Conservation (phyloP, 192 early-diverging fungal species). For the Podila minutissima region DNA sequence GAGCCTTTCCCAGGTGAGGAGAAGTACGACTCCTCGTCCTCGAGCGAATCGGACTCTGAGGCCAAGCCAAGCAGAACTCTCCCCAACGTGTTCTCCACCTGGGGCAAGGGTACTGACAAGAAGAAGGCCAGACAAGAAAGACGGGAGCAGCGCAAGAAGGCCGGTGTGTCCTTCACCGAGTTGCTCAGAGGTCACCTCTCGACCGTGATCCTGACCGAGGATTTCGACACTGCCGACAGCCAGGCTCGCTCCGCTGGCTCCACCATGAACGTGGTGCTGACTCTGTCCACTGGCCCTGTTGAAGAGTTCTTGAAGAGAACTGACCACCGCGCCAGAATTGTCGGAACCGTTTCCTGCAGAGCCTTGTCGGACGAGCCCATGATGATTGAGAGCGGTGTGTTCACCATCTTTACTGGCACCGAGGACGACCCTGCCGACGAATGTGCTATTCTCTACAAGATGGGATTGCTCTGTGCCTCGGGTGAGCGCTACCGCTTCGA, state of each 20-base stretch:
- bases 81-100: slow-evolving; percentile 22
- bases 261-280: slow-evolving; percentile 47
- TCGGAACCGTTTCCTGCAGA: slow-evolving; percentile 56
- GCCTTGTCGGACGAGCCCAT: slow-evolving; percentile 58
- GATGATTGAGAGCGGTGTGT: slow-evolving; percentile 50
- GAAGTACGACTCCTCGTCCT: not conserved
- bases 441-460: slow-evolving; percentile 46
- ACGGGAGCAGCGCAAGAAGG: slow-evolving; percentile 17
- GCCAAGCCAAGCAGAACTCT: slow-evolving; percentile 6
- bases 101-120: slow-evolving; percentile 3
- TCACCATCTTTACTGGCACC: slow-evolving; percentile 43
- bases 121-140: slow-evolving; percentile 6
- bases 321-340: slow-evolving; percentile 42
- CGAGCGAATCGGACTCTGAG: not conserved
- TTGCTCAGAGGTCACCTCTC: slow-evolving; percentile 56
- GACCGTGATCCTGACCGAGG: slow-evolving; percentile 50
- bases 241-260: slow-evolving; percentile 54
- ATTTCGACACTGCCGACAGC: slow-evolving; percentile 46
- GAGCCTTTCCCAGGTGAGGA: slow-evolving; percentile 26
- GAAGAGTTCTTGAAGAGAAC: slow-evolving; percentile 39
- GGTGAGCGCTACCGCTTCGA: slow-evolving; percentile 53
- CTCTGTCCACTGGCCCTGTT: slow-evolving; percentile 36
- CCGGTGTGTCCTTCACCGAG: slow-evolving; percentile 50
- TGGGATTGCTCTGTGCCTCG: slow-evolving; percentile 35
- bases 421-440: slow-evolving; percentile 47